Evolutionary conservation across 805 yeast genomes (phyloP), one percentile per base, ranked within the genome.

Genomic region (Torulaspora microellipsoides): DNA sequence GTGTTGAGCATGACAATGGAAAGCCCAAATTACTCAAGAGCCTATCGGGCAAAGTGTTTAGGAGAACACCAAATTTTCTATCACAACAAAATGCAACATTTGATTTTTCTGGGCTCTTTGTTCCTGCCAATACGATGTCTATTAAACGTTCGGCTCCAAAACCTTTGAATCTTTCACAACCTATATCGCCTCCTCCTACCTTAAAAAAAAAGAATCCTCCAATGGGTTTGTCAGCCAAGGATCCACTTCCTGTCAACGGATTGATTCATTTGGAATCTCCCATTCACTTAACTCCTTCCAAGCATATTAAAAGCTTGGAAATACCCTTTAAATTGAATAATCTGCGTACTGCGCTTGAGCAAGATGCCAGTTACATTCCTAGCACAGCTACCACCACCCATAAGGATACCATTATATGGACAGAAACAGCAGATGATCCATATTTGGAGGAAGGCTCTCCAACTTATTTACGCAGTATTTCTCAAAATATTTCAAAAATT

Each of bases 141-240:
- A 48, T 44, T 15, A 56, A 55, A 36, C 31, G 38, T 4, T 42
- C 45, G 9, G 34, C 52, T n/a, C 60, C 64, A 2, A 46, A 51
- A 34, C 59, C 64, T 6, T 42, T 56, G 34, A 44, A 54, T 36
- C 38, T 56, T 1, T 41, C 42, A 1, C 36, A 50, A 12, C 54
- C 57, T 7, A 34, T 58, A 29, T 52, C 64, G 4, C 63, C 63
- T 1, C 59, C 64, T 17, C 53, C 59, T 3, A 53, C 52, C 33
- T 40, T 52, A 8, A 52, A 47, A 34, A 56, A 45, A 32, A 27
- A 27, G 27, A 10, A 36, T n/a, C 34, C 17, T 9, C 8, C 38
- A 35, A 23, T 10, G 14, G 15, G 15, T 6, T 3, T 8, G 3
- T 15, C 36, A 15, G 15, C 9, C 14, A 35, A 25, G 8, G 27